Evolutionary conservation across 495 filamentous ascomycete genomes (phyloP).

Genomic region (Neurospora discreta): DNA sequence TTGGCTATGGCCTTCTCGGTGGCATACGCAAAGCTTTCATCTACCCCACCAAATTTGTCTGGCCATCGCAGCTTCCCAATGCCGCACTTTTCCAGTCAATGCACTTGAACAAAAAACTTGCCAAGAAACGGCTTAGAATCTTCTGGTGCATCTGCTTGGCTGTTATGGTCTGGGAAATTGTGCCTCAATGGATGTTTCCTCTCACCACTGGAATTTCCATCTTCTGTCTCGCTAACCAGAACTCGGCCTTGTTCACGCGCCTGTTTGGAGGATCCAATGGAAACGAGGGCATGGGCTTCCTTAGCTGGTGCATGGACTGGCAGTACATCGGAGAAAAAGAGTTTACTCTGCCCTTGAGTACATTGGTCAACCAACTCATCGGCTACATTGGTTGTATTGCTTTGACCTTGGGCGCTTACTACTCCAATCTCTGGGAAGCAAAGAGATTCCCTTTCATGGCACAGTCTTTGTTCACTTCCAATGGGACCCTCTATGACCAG

Average conservation of each 20-base stretch:
- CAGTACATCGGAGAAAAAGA: conserved; percentile 34
- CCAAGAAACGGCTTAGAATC: conserved; percentile 19
- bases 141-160: conserved; percentile 27
- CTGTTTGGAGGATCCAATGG: conserved; percentile 42
- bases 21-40: conserved; percentile 39
- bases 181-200: conserved; percentile 43
- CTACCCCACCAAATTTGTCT: conserved; percentile 41
- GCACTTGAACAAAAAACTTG: conserved; percentile 22
- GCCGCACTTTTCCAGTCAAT: conserved; percentile 30
- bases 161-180: conserved; percentile 35
- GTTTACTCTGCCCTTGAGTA: conserved; percentile 23
- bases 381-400: conserved; percentile 30
- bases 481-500: conserved; percentile 46
- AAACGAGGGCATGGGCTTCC: conserved; percentile 37
- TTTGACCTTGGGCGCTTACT: conserved; percentile 29
- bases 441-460: conserved; percentile 40
- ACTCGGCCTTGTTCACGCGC: conserved; percentile 41
- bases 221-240: conserved; percentile 40
- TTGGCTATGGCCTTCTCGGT: conserved; percentile 42
- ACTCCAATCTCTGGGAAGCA: conserved; percentile 37
- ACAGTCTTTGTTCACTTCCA: conserved; percentile 28
- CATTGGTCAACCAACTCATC: conserved; percentile 28
- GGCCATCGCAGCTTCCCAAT: conserved; percentile 25
- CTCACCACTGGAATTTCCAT: conserved; percentile 41
- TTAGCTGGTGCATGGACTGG: conserved; percentile 41